Percentiles rank a stretch among this genome's conserved stretches.
phyloP scores from a whole-genome alignment of 2,329 filamentous ascomycete species.

The Didymella pomorum region DNA sequence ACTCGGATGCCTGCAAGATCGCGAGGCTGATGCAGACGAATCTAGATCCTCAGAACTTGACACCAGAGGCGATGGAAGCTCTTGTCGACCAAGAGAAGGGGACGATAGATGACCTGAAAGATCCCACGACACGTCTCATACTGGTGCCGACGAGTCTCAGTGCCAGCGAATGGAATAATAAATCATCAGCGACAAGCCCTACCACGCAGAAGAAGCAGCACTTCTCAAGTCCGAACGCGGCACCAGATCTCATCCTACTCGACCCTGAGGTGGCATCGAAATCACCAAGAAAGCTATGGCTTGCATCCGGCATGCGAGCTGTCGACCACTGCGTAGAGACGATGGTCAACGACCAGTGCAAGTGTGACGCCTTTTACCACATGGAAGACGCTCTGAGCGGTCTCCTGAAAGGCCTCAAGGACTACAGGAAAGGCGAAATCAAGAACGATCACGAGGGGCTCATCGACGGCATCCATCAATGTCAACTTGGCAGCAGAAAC shows the following conservation, averaged over 20 bases:
- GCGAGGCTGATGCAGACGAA: constrained; percentile 33
- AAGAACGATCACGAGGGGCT: constrained; percentile 21
- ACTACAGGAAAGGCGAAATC: constrained; percentile 30
- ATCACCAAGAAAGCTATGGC: constrained; percentile 35
- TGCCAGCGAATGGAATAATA: constrained; percentile 38
- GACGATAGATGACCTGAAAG: constrained; percentile 21
- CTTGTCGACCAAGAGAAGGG: constrained; percentile 32
- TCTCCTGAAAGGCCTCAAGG: constrained; percentile 30
- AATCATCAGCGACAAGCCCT: constrained; percentile 31
- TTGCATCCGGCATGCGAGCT: constrained; percentile 39
- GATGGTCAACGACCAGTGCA: constrained; percentile 28
- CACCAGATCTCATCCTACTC: constrained; percentile 32
- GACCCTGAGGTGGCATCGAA: constrained; percentile 37
- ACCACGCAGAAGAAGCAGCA: constrained; percentile 37
- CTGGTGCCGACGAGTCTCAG: constrained; percentile 36
- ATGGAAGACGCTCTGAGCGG: constrained; percentile 34
- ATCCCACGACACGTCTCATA: constrained; percentile 31
- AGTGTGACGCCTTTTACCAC: constrained; percentile 25
- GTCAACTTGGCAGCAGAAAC: constrained; percentile 31
- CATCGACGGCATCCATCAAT: constrained; percentile 30
- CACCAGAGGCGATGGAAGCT: constrained; percentile 32
- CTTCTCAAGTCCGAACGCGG: constrained; percentile 29
- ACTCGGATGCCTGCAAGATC: constrained; percentile 41
- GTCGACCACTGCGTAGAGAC: constrained; percentile 44
- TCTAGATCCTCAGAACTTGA: constrained; percentile 22